These are phyloP conservation scores for Mollisiaceae sp. DNA, from an alignment of 2,329 filamentous ascomycete genomes.

Conservation along the genomic window DNA sequence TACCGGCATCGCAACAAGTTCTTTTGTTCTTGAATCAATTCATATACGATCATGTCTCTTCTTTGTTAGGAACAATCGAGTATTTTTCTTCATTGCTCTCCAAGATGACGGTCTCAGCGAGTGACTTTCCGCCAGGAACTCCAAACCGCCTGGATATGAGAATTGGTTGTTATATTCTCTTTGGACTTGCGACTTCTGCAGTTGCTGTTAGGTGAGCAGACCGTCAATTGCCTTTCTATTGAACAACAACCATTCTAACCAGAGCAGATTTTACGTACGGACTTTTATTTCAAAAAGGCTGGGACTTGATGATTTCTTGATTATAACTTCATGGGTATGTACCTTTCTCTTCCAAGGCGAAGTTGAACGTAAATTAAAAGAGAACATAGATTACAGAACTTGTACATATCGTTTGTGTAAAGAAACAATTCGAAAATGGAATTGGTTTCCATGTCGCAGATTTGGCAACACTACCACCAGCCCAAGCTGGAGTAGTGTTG, in stretches of 20 bases:
- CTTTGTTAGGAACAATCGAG: neutral
- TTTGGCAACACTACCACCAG: slow-evolving; percentile 12
- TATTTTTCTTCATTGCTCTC: neutral
- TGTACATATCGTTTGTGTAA: slow-evolving; percentile 14
- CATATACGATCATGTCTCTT: neutral
- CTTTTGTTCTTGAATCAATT: neutral
- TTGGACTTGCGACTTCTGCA: neutral
- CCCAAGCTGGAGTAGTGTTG: slow-evolving; percentile 16
- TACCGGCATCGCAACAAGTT: neutral
- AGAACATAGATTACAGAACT: slow-evolving; percentile 8
- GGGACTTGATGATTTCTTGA: slow-evolving; percentile 13
- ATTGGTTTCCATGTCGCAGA: slow-evolving; percentile 22
- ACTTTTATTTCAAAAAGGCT: slow-evolving; percentile 4
- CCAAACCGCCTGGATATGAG: slow-evolving; percentile 3
- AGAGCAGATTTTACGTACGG: slow-evolving; percentile 3
- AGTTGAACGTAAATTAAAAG: neutral
- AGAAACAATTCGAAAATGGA: slow-evolving; percentile 21
- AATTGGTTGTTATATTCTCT: slow-evolving; percentile 14
- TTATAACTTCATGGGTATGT: slow-evolving; percentile 4
- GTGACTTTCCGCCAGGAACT: slow-evolving; percentile 11
- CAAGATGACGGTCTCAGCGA: slow-evolving; percentile 1
- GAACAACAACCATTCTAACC: neutral
- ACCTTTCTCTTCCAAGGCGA: neutral
- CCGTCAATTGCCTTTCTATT: neutral
- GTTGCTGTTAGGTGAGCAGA: neutral